These are phyloP conservation scores for Teunomyces stri DNA, from an alignment of 805 yeast genomes.

Conservation along the genomic window DNA sequence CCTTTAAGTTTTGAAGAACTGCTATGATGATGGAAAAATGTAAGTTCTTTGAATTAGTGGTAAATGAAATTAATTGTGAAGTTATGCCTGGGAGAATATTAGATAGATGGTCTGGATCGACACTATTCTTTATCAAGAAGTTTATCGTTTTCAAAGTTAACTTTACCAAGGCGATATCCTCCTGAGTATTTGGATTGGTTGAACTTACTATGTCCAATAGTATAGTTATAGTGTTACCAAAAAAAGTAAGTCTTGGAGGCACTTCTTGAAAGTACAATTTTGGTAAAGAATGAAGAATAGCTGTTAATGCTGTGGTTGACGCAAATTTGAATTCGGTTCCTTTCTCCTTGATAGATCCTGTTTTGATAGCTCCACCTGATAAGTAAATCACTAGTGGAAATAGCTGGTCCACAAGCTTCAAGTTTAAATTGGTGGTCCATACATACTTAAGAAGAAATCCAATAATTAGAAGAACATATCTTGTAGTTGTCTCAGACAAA, in stretches of 20 bases:
- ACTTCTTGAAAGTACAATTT: conserved; percentile 6
- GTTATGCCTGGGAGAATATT: conserved; percentile 41
- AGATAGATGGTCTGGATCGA: conserved; percentile 31
- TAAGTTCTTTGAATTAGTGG: conserved; percentile 17
- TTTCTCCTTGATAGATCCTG: neutral
- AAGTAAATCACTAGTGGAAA: conserved; percentile 30
- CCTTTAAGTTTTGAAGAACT: conserved; percentile 20
- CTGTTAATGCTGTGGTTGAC: neutral
- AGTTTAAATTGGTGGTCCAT: conserved; percentile 27
- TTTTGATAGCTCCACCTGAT: conserved; percentile 9
- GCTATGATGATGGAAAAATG: conserved; percentile 20
- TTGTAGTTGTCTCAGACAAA: conserved; percentile 18
- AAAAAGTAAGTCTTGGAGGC: conserved; percentile 19
- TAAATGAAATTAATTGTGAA: conserved; percentile 31
- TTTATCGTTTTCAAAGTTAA: conserved; percentile 13
- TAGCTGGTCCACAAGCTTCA: conserved; percentile 32
- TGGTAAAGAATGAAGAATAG: conserved; percentile 2
- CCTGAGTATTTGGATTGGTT: conserved; percentile 13
- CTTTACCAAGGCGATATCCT: conserved; percentile 13
- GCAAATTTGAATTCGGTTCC: neutral
- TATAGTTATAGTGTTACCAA: conserved; percentile 29
- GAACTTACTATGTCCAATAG: conserved; percentile 18
- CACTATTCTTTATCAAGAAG: conserved; percentile 12
- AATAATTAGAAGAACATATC: conserved; percentile 25
- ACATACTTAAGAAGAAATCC: conserved; percentile 26